phyloP scores from a whole-genome alignment of 805 yeast genomes.

The Cyberlindnera xylosilytica region DNA sequence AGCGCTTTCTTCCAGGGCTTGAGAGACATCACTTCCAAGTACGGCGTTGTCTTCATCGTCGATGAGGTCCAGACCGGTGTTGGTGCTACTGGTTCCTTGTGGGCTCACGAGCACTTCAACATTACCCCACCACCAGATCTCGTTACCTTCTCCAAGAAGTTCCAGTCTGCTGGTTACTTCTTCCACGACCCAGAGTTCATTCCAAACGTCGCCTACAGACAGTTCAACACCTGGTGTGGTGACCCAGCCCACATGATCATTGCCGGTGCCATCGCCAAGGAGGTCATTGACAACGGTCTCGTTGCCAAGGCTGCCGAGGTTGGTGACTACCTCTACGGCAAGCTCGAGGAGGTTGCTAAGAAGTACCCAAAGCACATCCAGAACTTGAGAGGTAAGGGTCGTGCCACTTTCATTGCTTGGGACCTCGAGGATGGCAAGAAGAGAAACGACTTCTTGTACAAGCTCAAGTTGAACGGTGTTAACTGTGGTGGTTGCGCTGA shows the following conservation, averaged over 20 bases:
- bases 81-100: constrained; percentile 80
- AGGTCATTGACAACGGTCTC: constrained; percentile 59
- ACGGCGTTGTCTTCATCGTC: constrained; percentile 69
- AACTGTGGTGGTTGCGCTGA: constrained; percentile 87
- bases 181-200: constrained; percentile 70
- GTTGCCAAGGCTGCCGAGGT: constrained; percentile 53
- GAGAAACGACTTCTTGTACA: constrained; percentile 60
- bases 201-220: constrained; percentile 80
- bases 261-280: constrained; percentile 69
- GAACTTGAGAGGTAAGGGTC: constrained; percentile 69
- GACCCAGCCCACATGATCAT: constrained; percentile 80
- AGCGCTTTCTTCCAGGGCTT: constrained; percentile 76
- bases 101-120: constrained; percentile 89
- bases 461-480: constrained; percentile 62
- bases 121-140: constrained; percentile 74
- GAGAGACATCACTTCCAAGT: constrained; percentile 68
- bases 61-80: constrained; percentile 92
- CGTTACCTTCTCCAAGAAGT: constrained; percentile 84
- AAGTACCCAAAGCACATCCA: constrained; percentile 51
- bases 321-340: constrained; percentile 62
- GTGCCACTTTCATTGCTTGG: constrained; percentile 85
- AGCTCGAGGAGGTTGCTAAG: constrained; percentile 48
- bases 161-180: constrained; percentile 87
- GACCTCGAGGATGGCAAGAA: constrained; percentile 50
- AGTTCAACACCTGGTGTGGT: constrained; percentile 93